Conservation (phyloP, 192 early-diverging fungal species). For the Coemansia sp. region DNA sequence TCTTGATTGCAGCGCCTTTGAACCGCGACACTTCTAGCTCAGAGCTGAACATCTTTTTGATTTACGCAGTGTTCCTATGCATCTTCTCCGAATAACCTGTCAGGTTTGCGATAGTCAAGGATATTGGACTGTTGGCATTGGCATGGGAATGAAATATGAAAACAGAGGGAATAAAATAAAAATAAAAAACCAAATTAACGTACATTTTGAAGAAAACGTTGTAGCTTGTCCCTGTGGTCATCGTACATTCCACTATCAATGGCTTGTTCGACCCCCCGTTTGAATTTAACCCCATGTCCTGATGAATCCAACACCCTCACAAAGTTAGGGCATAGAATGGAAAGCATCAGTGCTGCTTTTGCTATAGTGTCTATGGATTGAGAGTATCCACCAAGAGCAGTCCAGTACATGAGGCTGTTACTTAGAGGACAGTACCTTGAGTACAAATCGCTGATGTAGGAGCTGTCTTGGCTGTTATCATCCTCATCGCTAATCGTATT, state of each 20-base stretch:
- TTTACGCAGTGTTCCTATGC: constrained; percentile 95
- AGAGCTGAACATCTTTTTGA: constrained; percentile 98
- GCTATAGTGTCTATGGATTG: not conserved
- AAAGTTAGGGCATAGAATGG: not conserved
- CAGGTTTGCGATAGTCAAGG: no score
- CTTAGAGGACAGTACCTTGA: not conserved
- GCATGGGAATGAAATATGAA: no score
- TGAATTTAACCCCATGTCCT: not conserved
- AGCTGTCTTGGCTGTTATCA: not conserved
- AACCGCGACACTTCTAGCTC: constrained; percentile 97
- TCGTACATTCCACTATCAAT: not conserved
- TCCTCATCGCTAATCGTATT: not conserved
- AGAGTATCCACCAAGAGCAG: not conserved
- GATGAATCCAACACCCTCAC: not conserved
- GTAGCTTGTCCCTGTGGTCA: not conserved
- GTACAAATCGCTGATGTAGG: not conserved
- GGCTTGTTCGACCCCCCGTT: not conserved
- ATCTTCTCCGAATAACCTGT: constrained; percentile 93
- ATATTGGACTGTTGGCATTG: no score
- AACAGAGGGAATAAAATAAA: no score
- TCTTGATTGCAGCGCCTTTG: constrained; percentile 93
- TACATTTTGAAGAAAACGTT: not conserved
- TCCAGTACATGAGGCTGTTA: not conserved
- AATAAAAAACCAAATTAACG: no score
- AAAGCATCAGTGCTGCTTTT: not conserved